Conservation (phyloP, 1,284 basidiomycete species). For the Ustilago nuda region DNA sequence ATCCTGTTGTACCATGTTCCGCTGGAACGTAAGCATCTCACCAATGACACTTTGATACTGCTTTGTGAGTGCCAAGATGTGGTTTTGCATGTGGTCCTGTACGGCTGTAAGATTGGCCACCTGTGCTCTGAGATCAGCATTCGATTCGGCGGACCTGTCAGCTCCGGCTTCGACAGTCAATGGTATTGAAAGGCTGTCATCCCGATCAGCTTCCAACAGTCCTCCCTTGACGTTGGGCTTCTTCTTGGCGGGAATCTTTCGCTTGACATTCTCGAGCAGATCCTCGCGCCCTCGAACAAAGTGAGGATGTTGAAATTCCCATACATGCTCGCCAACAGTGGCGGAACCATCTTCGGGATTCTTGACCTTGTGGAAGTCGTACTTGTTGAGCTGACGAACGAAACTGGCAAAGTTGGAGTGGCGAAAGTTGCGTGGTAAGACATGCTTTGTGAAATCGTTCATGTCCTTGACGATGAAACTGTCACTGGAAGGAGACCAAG, state of each 20-base stretch:
- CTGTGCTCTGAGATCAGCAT: constrained; percentile 58
- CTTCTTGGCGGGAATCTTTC: constrained; percentile 71
- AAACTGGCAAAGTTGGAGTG: constrained; percentile 89
- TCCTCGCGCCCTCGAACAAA: constrained; percentile 79
- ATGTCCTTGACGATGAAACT: constrained; percentile 97
- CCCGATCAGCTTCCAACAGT: constrained; percentile 64
- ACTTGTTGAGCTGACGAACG: constrained; percentile 87
- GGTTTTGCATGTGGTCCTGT: constrained; percentile 64
- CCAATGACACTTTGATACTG: constrained; percentile 82
- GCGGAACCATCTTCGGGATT: constrained; percentile 80
- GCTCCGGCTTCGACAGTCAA: constrained; percentile 22
- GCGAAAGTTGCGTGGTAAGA: constrained; percentile 93
- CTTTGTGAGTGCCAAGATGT: constrained; percentile 76
- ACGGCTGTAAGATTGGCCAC: constrained; percentile 53
- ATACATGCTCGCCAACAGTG: constrained; percentile 79
- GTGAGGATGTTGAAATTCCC: constrained; percentile 96
- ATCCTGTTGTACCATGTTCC: constrained; percentile 86
- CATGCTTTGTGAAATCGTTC: constrained; percentile 95
- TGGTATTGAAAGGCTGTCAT: constrained; percentile 49
- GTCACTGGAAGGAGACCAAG: constrained; percentile 86
- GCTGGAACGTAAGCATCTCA: constrained; percentile 85
- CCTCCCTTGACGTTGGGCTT: constrained; percentile 31
- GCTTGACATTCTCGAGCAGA: constrained; percentile 83
- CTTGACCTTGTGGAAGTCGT: constrained; percentile 93
- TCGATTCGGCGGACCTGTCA: constrained; percentile 50